Percentiles rank a stretch among this genome's conserved stretches.
These are phyloP conservation scores for Kockovaella imperatae DNA, from an alignment of 768 basidiomycete species.

Conservation along the genomic window DNA sequence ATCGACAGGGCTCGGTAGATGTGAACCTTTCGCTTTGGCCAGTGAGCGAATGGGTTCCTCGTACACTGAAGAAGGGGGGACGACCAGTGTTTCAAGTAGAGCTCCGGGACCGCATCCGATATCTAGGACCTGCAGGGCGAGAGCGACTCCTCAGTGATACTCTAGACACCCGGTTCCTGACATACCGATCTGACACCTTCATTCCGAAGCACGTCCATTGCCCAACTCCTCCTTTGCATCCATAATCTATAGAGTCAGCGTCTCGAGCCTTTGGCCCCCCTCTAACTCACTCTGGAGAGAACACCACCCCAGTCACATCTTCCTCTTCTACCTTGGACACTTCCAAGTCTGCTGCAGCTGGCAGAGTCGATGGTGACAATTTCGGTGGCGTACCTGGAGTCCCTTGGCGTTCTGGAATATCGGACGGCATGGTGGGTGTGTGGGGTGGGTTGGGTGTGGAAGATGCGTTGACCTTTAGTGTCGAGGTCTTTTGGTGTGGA, in stretches of 20 bases:
- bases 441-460: too few species aligned
- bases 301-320: slow-evolving; percentile 39
- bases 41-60: slow-evolving; percentile 29
- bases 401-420: too few species aligned
- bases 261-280: neutral
- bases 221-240: slow-evolving; percentile 42
- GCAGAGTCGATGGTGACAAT: slow-evolving; percentile 21
- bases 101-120: slow-evolving; percentile 44
- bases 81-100: slow-evolving; percentile 35
- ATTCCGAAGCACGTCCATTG: slow-evolving; percentile 33
- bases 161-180: neutral
- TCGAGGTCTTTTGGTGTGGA: too few species aligned
- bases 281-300: slow-evolving; percentile 36
- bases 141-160: neutral
- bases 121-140: slow-evolving; percentile 36
- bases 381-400: too few species aligned
- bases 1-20: slow-evolving; percentile 15
- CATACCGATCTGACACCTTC: slow-evolving; percentile 37
- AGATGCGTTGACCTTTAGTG: too few species aligned
- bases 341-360: slow-evolving; percentile 17
- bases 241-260: slow-evolving; percentile 16
- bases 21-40: neutral
- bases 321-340: slow-evolving; percentile 41
- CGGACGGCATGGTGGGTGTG: too few species aligned
- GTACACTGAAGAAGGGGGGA: slow-evolving; percentile 32